Conservation (phyloP, 2,329 filamentous ascomycete genomes). For the Juglanconis oblonga region DNA sequence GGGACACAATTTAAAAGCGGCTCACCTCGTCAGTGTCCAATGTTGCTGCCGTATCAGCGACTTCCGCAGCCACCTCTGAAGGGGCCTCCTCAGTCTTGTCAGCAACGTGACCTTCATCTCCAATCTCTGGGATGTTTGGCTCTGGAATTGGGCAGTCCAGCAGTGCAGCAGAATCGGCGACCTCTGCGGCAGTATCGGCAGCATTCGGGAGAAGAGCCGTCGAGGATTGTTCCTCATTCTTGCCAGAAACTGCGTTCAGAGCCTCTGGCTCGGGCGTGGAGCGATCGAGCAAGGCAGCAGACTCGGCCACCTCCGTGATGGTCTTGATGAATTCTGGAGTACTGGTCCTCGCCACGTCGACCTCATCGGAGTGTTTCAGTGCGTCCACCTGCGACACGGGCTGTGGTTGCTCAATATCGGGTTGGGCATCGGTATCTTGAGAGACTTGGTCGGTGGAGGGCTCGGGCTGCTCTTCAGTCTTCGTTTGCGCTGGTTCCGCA, state of each 20-base stretch:
- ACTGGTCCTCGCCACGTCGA: constrained; percentile 22
- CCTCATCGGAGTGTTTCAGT: constrained; percentile 12
- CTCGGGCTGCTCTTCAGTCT: background rate
- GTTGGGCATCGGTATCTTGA: background rate
- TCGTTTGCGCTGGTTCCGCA: background rate
- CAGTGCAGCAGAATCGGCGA: constrained; percentile 41
- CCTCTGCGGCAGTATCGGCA: constrained; percentile 25
- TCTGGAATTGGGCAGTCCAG: constrained; percentile 39
- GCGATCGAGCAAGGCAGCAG: constrained; percentile 29
- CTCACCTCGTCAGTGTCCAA: constrained; percentile 11
- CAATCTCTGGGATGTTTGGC: constrained; percentile 27
- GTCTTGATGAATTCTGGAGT: constrained; percentile 27
- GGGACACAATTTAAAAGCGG: background rate
- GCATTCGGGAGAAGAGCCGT: constrained; percentile 33
- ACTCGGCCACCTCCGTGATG: constrained; percentile 34
- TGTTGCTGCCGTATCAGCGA: constrained; percentile 39
- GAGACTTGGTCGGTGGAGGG: background rate
- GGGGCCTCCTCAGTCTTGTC: constrained; percentile 28
- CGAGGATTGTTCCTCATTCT: constrained; percentile 33
- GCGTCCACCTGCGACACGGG: constrained; percentile 16
- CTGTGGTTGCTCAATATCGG: constrained; percentile 9
- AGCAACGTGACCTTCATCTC: constrained; percentile 33
- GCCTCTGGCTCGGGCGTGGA: constrained; percentile 30
- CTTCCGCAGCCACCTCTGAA: constrained; percentile 40
- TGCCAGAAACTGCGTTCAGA: constrained; percentile 30